Evolutionary conservation across 352 stramenopile genomes (phyloP), one percentile per base, ranked within the genome.

Genomic region (Peronospora farinosa): DNA sequence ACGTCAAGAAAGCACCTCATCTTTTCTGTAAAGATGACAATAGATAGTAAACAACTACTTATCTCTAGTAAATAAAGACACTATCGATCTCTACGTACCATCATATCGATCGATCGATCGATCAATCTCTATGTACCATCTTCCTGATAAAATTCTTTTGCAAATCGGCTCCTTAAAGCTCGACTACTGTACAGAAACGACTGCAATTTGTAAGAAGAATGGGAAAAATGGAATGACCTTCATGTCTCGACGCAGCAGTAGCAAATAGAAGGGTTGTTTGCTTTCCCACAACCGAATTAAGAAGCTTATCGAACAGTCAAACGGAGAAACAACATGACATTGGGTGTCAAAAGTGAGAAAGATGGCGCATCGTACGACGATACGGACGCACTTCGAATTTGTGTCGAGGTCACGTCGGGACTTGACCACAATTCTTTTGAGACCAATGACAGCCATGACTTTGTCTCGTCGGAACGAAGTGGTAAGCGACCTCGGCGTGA

Each of bases 401-500:
- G 69, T 41, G 71, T 69, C 21, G 19, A 36, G 72, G 47, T 32
- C 72, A 27, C 23, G 23, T 27, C 23, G 23, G 23, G 23, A 27
- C 23, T 27, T 4, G 23, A 27, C n/a, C n/a, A n/a, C 3, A 27
- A 27, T 12, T 32, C 28, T 13, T 60, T 33, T 42, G 72, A 74
- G 16, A 58, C 21, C 31, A 46, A 48, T 4, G 36, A 40, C 2
- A 6, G 7, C 15, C 27, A 12, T 40, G 40, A 65, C 38, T 40
- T 11, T 28, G 40, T 42, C 25, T 35, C 15, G 4, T 40, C 21
- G 11, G 39, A 38, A 13, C 48, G 46, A 23, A 46, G 39, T 12
- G 39, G 41, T 12, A 83, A 81, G 50, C 61, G 72, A 3, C 58
- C 65, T 5, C 54, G 72, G 11, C 43, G 66, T 1, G 72, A 82